phyloP scores from a whole-genome alignment of 139 green algal genomes.

The Tetraselmis chui region DNA sequence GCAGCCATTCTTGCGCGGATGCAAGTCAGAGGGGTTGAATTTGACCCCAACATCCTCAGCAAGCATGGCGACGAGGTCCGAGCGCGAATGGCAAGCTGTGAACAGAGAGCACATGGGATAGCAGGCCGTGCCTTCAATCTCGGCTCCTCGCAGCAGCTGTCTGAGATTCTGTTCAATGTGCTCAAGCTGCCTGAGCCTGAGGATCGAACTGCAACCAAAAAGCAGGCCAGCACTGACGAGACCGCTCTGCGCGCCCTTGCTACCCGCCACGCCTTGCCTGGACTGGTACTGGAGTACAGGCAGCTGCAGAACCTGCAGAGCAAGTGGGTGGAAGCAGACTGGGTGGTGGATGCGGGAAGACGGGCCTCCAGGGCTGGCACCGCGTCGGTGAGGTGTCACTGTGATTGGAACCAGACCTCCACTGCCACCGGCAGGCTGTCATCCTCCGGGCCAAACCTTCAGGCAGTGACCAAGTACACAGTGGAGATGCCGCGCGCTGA shows the following conservation, averaged over 20 bases:
- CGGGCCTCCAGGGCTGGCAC: not conserved
- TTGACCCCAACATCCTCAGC: constrained; percentile 15
- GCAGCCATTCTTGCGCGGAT: constrained; percentile 28
- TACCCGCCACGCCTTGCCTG: constrained; percentile 29
- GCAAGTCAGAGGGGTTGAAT: constrained; percentile 24
- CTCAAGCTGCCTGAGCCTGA: not conserved
- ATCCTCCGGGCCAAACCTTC: constrained; percentile 51
- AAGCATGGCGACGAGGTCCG: constrained; percentile 19
- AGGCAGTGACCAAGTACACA: constrained; percentile 52
- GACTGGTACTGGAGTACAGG: constrained; percentile 37
- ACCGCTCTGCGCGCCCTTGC: constrained; percentile 33
- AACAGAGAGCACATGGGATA: constrained; percentile 13
- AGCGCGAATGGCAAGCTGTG: constrained; percentile 24
- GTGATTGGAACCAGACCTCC: constrained; percentile 50
- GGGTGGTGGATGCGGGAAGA: constrained; percentile 21
- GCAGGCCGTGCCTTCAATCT: constrained; percentile 47
- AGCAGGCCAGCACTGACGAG: constrained; percentile 46
- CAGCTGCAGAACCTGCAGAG: constrained; percentile 25
- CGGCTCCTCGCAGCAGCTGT: constrained; percentile 35
- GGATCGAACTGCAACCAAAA: constrained; percentile 17
- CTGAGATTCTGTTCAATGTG: constrained; percentile 34
- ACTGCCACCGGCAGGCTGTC: constrained; percentile 60
- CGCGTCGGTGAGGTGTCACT: not conserved
- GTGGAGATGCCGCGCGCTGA: constrained; percentile 16
- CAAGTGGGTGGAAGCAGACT: constrained; percentile 40